These are phyloP conservation scores for Gillenia trifoliata DNA, from an alignment of 306 rosid species.

Conservation along the genomic window DNA sequence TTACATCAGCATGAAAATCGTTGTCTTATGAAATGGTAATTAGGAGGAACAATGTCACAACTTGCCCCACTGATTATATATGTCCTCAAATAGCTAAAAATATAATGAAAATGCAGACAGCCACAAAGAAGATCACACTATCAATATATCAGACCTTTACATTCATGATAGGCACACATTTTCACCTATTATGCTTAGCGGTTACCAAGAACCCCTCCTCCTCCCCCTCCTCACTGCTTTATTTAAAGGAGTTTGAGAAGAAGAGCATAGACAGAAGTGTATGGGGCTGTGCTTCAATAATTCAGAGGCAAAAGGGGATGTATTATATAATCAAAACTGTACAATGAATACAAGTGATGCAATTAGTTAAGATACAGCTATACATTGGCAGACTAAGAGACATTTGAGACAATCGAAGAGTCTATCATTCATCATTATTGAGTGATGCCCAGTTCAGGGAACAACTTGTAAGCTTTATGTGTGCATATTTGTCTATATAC, in stretches of 20 bases:
- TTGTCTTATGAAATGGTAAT: neutral
- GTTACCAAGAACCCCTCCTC: neutral
- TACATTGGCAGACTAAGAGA: too few relatives aligned
- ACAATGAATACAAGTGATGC: too few relatives aligned
- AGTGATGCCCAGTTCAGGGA: neutral
- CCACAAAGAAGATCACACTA: neutral
- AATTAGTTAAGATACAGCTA: too few relatives aligned
- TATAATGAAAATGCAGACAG: conserved; percentile 1
- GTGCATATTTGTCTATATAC: neutral
- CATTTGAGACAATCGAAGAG: too few relatives aligned
- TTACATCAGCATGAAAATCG: neutral
- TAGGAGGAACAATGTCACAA: conserved; percentile 10
- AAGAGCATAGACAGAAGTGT: too few relatives aligned
- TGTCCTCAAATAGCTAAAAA: neutral
- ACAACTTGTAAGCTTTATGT: neutral
- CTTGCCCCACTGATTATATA: neutral
- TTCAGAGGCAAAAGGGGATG: too few relatives aligned
- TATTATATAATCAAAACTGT: too few relatives aligned
- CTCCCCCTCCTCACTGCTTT: neutral
- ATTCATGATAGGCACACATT: neutral
- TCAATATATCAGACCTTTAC: neutral
- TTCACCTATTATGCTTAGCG: neutral
- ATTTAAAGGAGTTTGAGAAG: too few relatives aligned
- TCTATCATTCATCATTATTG: too few relatives aligned
- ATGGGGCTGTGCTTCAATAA: too few relatives aligned